Base-by-base conservation (phyloP, 2,329 filamentous ascomycete genomes). In the Claviceps citrina region DNA sequence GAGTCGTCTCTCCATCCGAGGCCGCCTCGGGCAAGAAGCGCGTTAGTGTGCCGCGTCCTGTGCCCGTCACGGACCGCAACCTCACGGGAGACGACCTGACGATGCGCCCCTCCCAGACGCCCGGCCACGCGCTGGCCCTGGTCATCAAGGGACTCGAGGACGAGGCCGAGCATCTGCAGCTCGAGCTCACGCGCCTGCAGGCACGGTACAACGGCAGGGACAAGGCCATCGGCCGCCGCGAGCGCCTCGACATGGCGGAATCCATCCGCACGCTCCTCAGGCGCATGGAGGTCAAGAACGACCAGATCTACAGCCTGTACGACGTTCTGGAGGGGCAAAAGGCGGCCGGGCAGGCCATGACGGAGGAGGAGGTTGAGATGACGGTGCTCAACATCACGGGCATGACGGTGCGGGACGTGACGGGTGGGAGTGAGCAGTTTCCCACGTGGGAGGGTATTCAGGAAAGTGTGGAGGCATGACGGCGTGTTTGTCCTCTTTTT, bases 311-410 rank as follows among this genome's bases (percentile, higher is more conserved):
- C 60, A 72, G 75, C 31, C 66, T 93, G 12, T 84, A 87, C 50
- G 85, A 93, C 55, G 84, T 91, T 1, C 66, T 91, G 1, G 84
- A 89, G 58, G 83, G 80, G 5, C 82, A 87, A 55, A 84, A 81
- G 61, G 66, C 67, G 26, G 68, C 69, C 3, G 76, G 76, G 0
- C 71, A 75, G 51, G 66, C 70, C 46, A 78, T 81, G 68, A 71
- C 65, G 1, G 68, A 73, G 47, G 70, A 74, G 16, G 70, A 77
- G 50, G 64, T 79, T 32, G 77, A 81, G 50, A 65, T 77, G 50
- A 83, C 78, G 1, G 66, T 83, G 10, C 58, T 67, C 39, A 73
- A 66, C 52, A 70, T 73, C 25, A 65, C 63, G 7, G 63, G 63
- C 48, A 59, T 66, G 57, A 63, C 61, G 16, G 54, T 66, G 12